Evolutionary conservation across 345 rosid species (phyloP).

Genomic region (Populus alba): DNA sequence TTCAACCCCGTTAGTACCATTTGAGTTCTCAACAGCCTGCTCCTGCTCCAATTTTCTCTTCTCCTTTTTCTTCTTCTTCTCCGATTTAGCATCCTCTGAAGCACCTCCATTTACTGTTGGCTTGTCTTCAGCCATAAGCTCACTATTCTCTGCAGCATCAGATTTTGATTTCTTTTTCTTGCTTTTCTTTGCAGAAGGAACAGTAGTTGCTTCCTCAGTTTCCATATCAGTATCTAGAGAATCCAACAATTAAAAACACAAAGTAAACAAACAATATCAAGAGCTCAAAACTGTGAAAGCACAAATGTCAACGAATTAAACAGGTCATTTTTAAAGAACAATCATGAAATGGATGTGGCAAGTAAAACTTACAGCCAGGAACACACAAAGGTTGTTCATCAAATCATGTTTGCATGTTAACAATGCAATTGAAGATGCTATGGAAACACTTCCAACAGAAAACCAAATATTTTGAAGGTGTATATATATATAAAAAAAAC

Average conservation of each 20-base stretch:
- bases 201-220: slow-evolving; percentile 47
- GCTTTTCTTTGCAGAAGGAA: slow-evolving; percentile 50
- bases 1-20: slow-evolving; percentile 9
- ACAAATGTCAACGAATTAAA: background rate
- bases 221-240: slow-evolving; percentile 37
- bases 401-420: background rate
- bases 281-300: background rate
- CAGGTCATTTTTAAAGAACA: background rate
- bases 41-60: slow-evolving; percentile 41
- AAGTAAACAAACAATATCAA: background rate
- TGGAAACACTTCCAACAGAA: background rate
- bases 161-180: slow-evolving; percentile 59
- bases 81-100: slow-evolving; percentile 42
- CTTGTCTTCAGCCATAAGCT: slow-evolving; percentile 37
- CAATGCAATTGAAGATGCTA: background rate
- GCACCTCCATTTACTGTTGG: slow-evolving; percentile 35
- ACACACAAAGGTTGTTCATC: background rate
- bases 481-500: background rate
- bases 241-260: background rate
- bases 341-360: background rate
- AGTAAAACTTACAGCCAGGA: background rate
- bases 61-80: slow-evolving; percentile 54
- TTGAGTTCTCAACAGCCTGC: slow-evolving; percentile 17
- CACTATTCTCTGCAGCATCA: slow-evolving; percentile 33
- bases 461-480: background rate